A percentile compares a stretch with the other conserved stretches of the same genome.
phyloP scores from a whole-genome alignment of 495 filamentous ascomycete genomes.

The Podospora didyma region DNA sequence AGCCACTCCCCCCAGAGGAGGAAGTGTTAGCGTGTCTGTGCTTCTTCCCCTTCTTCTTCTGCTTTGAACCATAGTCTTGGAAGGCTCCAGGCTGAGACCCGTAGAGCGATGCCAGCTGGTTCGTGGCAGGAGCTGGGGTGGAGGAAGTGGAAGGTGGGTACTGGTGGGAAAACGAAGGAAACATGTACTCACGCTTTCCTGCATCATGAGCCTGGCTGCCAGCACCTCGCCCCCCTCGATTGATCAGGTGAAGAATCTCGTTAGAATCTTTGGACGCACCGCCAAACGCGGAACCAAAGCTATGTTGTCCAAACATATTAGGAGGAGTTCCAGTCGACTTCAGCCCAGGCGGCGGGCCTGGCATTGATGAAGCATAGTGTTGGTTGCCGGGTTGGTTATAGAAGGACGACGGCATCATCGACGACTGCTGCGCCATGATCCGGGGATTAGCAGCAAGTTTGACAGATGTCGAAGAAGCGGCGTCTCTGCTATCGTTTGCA shows the following conservation, averaged over 20 bases:
- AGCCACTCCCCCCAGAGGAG: slow-evolving; percentile 93
- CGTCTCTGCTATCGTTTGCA: slow-evolving; percentile 62
- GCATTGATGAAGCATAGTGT: slow-evolving; percentile 65
- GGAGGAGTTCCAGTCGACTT: slow-evolving; percentile 93
- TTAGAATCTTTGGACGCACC: slow-evolving; percentile 61
- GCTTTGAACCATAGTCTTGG: slow-evolving; percentile 85
- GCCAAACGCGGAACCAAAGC: slow-evolving; percentile 58
- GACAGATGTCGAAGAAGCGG: slow-evolving; percentile 57
- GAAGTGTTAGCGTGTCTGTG: slow-evolving; percentile 99
- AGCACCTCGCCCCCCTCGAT: slow-evolving; percentile 53
- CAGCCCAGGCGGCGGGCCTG: slow-evolving; percentile 89
- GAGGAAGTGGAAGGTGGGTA: slow-evolving; percentile 72
- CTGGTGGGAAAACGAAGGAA: slow-evolving; percentile 66
- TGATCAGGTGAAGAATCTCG: slow-evolving; percentile 75
- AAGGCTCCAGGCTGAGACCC: slow-evolving; percentile 76
- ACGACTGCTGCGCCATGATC: slow-evolving; percentile 83
- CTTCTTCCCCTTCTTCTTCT: slow-evolving; percentile 99
- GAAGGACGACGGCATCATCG: slow-evolving; percentile 76
- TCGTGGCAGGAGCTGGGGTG: slow-evolving; percentile 83
- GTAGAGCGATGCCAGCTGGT: slow-evolving; percentile 85
- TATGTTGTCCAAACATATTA: slow-evolving; percentile 72
- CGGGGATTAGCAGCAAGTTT: slow-evolving; percentile 82
- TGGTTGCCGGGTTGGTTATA: slow-evolving; percentile 58
- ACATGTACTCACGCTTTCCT: slow-evolving; percentile 94
- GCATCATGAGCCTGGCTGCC: slow-evolving; percentile 69